Percentiles rank a stretch among this genome's conserved stretches.
Conservation (phyloP, 2,329 filamentous ascomycete genomes). For the Ustulina deusta region DNA sequence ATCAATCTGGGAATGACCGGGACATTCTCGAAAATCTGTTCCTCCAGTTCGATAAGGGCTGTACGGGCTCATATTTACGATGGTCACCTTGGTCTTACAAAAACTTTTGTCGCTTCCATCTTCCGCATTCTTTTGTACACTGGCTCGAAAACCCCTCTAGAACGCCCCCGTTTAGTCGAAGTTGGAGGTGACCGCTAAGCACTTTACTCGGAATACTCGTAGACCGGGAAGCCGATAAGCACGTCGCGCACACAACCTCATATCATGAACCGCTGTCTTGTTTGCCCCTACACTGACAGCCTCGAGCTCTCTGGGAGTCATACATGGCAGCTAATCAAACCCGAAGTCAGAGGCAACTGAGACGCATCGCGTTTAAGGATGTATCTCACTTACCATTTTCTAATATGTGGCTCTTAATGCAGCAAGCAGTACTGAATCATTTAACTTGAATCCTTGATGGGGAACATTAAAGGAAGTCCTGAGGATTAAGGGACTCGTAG, state of each 20-base stretch:
- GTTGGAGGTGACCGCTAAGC: background rate
- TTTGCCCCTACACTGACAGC: background rate
- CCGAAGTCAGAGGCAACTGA: slow-evolving; percentile 47
- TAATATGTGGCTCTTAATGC: slow-evolving; percentile 45
- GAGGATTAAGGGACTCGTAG: background rate
- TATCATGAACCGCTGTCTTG: background rate
- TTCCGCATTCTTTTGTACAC: background rate
- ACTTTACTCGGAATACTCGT: background rate
- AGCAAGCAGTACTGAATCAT: slow-evolving; percentile 15
- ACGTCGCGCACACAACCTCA: background rate
- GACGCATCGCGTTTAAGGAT: slow-evolving; percentile 50
- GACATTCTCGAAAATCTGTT: background rate
- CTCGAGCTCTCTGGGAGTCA: background rate
- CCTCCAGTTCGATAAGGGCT: background rate
- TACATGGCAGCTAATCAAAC: slow-evolving; percentile 15
- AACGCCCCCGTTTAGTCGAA: background rate
- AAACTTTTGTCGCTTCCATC: background rate
- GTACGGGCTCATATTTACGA: background rate
- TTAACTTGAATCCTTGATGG: background rate
- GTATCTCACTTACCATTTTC: slow-evolving; percentile 47
- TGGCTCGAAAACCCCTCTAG: background rate
- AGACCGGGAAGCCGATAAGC: background rate
- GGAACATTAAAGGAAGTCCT: background rate
- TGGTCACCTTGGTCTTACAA: background rate
- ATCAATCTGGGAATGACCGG: background rate